Evolutionary conservation across 148 eudicot genomes (phyloP).

Genomic region (Pouteria glomerata): DNA sequence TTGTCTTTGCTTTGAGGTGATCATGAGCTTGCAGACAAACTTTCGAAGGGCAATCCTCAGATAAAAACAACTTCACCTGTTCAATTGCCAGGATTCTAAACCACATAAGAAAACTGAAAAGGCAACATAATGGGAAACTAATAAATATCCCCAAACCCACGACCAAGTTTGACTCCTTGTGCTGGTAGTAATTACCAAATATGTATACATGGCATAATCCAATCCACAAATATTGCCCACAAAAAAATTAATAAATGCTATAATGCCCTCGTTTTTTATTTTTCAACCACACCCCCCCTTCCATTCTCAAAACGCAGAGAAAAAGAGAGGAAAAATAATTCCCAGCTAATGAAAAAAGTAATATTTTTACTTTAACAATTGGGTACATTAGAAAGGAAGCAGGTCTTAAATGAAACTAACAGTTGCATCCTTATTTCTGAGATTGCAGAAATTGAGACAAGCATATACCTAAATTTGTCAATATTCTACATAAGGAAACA

Average conservation of each 20-base stretch:
- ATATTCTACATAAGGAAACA: background rate
- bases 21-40: slow-evolving; percentile 20
- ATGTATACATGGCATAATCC: background rate
- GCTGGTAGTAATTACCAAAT: background rate
- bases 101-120: slow-evolving; percentile 8
- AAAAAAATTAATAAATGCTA: background rate
- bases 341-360: background rate
- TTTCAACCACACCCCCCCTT: too few species aligned
- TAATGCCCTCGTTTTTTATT: background rate
- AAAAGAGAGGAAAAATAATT: background rate
- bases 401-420: background rate
- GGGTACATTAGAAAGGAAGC: background rate
- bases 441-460: background rate
- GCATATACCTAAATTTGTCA: background rate
- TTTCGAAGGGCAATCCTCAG: slow-evolving; percentile 22
- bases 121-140: background rate
- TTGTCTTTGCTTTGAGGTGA: slow-evolving; percentile 14
- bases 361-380: background rate
- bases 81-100: slow-evolving; percentile 7
- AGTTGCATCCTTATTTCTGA: background rate
- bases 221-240: background rate
- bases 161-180: too few species aligned
- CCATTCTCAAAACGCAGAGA: background rate
- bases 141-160: background rate
- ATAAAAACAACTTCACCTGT: slow-evolving; percentile 26